Conservation (phyloP, 495 filamentous ascomycete species). For the Margaritispora aquatica region DNA sequence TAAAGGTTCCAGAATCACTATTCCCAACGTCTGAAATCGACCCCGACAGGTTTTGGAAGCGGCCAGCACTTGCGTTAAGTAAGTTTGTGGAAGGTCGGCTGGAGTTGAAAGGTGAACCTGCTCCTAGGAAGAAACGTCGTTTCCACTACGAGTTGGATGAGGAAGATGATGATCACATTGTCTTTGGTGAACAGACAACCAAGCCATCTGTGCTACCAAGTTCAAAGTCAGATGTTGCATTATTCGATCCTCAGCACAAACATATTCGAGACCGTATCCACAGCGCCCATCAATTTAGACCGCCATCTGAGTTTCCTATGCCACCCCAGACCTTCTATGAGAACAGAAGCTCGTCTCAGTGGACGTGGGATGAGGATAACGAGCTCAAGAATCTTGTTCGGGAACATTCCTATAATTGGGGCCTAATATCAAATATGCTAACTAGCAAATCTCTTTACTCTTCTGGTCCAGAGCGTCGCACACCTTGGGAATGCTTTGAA, state of each 20-base stretch:
- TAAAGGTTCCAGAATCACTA: conserved; percentile 48
- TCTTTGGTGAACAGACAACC: conserved; percentile 38
- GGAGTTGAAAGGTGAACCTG: conserved; percentile 55
- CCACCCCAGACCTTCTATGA: conserved; percentile 87
- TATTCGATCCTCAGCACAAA: conserved; percentile 88
- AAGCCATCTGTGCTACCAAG: conserved; percentile 48
- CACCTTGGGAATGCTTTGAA: conserved; percentile 98
- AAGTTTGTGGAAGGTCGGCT: conserved; percentile 84
- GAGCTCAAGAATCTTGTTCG: conserved; percentile 77
- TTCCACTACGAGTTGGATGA: conserved; percentile 71
- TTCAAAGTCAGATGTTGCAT: conserved; percentile 69
- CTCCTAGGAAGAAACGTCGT: conserved; percentile 68
- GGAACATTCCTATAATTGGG: conserved; percentile 96
- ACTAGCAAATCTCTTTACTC: conserved; percentile 66
- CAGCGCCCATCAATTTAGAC: conserved; percentile 86
- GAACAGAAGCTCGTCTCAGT: conserved; percentile 75
- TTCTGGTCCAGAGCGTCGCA: conserved; percentile 81
- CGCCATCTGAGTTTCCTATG: conserved; percentile 86
- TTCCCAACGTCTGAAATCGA: conserved; percentile 48
- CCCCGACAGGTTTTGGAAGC: conserved; percentile 67
- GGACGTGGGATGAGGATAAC: conserved; percentile 85
- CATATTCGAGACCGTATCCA: conserved; percentile 84
- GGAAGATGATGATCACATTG: conserved; percentile 46
- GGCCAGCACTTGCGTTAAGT: conserved; percentile 73
- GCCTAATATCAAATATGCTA: conserved; percentile 76